phyloP scores from a whole-genome alignment of 257 asterid genomes.

The Solanum lycopersicoides region DNA sequence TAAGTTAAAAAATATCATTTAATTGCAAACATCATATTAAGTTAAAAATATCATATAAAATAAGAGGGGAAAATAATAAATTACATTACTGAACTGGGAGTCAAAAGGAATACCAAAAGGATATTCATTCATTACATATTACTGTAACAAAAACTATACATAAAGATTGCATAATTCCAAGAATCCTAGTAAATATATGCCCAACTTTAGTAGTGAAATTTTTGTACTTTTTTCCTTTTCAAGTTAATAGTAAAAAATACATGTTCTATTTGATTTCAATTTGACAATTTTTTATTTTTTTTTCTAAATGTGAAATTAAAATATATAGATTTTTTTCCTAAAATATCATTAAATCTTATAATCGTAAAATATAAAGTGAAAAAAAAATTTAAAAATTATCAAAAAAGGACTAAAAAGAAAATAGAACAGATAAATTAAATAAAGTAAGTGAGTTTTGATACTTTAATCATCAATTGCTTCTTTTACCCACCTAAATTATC shows the following conservation, averaged over 20 bases:
- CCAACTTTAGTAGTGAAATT: neutral
- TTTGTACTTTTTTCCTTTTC: neutral
- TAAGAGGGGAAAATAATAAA: neutral
- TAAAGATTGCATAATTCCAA: neutral
- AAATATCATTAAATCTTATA: no score
- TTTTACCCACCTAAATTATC: no score
- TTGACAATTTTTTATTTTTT: no score
- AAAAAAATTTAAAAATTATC: no score
- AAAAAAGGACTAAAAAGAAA: no score
- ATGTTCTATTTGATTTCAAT: no score
- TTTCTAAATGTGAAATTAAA: no score
- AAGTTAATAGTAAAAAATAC: neutral
- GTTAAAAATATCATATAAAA: neutral
- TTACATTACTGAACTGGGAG: conserved; percentile 1
- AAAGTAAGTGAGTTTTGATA: no score
- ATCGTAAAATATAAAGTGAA: no score
- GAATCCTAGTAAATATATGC: neutral
- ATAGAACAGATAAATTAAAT: no score
- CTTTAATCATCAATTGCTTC: neutral
- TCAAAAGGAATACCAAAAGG: conserved; percentile 11
- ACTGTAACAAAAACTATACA: neutral
- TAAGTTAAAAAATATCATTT: neutral
- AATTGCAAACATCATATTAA: no score
- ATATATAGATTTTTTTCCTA: no score
- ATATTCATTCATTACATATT: neutral